phyloP scores from a whole-genome alignment of 2,329 filamentous ascomycete species.

The Curvularia lunata region DNA sequence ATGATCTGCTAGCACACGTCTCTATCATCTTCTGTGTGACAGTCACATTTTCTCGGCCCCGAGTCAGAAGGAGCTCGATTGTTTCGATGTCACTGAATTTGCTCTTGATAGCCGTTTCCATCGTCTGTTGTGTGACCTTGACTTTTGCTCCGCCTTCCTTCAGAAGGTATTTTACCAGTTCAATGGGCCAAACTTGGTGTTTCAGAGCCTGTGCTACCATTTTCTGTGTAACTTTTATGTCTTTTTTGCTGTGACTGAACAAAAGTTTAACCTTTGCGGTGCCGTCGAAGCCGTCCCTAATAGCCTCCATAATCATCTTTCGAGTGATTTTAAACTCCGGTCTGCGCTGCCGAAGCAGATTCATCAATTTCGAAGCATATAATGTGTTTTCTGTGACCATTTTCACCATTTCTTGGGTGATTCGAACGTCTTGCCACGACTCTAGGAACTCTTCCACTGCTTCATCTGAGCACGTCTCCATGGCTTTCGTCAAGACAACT shows the following conservation, averaged over 20 bases:
- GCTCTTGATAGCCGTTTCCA: background rate
- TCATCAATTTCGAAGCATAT: background rate
- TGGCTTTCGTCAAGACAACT: no score
- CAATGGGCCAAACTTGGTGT: background rate
- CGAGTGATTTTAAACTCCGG: background rate
- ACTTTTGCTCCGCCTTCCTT: background rate
- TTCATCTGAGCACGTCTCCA: no score
- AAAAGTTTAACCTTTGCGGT: background rate
- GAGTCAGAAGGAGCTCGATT: background rate
- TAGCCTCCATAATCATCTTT: background rate
- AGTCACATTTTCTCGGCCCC: background rate
- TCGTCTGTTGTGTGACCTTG: background rate
- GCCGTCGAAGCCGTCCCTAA: background rate
- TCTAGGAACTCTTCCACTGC: background rate
- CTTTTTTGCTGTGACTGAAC: background rate
- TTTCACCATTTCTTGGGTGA: background rate
- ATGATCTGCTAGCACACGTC: background rate
- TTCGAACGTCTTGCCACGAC: background rate
- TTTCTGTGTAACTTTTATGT: background rate
- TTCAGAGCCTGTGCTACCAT: background rate
- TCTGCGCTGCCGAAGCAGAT: background rate
- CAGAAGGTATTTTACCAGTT: background rate
- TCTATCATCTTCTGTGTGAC: slow-evolving; percentile 1
- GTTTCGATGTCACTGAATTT: background rate
- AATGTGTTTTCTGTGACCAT: background rate